phyloP scores from a whole-genome alignment of 2,329 filamentous ascomycete species.

The Cytospora mali region DNA sequence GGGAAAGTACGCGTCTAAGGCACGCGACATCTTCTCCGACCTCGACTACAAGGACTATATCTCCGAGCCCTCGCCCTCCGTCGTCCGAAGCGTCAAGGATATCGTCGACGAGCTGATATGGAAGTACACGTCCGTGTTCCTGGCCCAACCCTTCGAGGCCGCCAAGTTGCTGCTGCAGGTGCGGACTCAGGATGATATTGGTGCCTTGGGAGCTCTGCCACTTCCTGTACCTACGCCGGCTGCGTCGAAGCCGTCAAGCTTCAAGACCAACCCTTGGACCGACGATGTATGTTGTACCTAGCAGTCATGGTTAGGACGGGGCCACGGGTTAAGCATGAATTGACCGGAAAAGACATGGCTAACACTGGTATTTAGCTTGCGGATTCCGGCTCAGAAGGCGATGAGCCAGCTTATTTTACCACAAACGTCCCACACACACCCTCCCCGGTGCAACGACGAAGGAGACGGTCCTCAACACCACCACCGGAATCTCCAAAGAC shows the following conservation, averaged over 20 bases:
- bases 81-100: conserved; percentile 73
- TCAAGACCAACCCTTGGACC: conserved; percentile 31
- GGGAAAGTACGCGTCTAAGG: conserved; percentile 59
- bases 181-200: conserved; percentile 57
- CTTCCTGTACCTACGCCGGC: conserved; percentile 5
- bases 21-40: conserved; percentile 85
- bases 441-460: conserved; percentile 44
- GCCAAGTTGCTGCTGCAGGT: conserved; percentile 92
- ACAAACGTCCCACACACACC: conserved; percentile 62
- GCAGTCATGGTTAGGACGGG: neutral
- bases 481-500: conserved; percentile 39
- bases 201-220: conserved; percentile 37
- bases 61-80: conserved; percentile 73
- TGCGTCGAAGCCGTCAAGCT: conserved; percentile 25
- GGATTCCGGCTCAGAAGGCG: conserved; percentile 71
- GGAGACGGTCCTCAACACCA: conserved; percentile 37
- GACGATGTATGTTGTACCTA: conserved; percentile 33
- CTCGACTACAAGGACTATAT: conserved; percentile 91
- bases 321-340: neutral
- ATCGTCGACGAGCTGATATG: conserved; percentile 84
- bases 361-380: conserved; percentile 39
- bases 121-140: conserved; percentile 87
- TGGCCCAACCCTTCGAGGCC: conserved; percentile 95
- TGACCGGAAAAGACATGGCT: neutral
- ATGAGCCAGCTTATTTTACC: conserved; percentile 85